Conservation (phyloP, 106 monocot genomes). For the Dendrobium huoshanense region DNA sequence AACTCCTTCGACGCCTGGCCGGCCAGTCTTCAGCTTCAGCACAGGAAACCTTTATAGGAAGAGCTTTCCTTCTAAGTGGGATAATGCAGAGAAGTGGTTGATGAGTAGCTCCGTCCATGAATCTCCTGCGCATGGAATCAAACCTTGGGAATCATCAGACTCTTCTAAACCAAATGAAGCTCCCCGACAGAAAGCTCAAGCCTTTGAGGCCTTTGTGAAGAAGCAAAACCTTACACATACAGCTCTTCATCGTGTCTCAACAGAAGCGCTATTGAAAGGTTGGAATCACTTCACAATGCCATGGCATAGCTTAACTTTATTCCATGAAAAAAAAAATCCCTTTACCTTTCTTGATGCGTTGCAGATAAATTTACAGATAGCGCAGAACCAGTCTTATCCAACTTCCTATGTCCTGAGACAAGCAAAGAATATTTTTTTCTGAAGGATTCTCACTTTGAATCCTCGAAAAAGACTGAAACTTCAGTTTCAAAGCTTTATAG, state of each 20-base stretch:
- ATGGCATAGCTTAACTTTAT: neutral
- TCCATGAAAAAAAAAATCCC: neutral
- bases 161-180: slow-evolving; percentile 17
- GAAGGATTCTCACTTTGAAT: slow-evolving; percentile 20
- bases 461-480: slow-evolving; percentile 11
- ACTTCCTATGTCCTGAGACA: slow-evolving; percentile 27
- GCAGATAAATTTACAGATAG: slow-evolving; percentile 80
- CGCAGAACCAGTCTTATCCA: slow-evolving; percentile 22
- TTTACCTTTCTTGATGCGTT: neutral
- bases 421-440: slow-evolving; percentile 40
- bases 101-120: slow-evolving; percentile 59
- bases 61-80: slow-evolving; percentile 92
- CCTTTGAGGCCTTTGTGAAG: slow-evolving; percentile 12
- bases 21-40: slow-evolving; percentile 67
- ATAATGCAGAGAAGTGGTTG: slow-evolving; percentile 95
- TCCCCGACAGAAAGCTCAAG: slow-evolving; percentile 24
- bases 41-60: slow-evolving; percentile 39
- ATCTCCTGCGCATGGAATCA: slow-evolving; percentile 44
- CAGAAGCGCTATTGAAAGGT: slow-evolving; percentile 69
- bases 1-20: slow-evolving; percentile 74
- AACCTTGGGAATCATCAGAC: slow-evolving; percentile 24
- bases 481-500: neutral
- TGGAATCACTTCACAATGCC: neutral
- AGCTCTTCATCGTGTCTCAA: slow-evolving; percentile 23
- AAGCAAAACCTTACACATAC: slow-evolving; percentile 21